These are phyloP conservation scores for Ustulina deusta DNA, from an alignment of 2,329 filamentous ascomycete genomes.

Conservation along the genomic window DNA sequence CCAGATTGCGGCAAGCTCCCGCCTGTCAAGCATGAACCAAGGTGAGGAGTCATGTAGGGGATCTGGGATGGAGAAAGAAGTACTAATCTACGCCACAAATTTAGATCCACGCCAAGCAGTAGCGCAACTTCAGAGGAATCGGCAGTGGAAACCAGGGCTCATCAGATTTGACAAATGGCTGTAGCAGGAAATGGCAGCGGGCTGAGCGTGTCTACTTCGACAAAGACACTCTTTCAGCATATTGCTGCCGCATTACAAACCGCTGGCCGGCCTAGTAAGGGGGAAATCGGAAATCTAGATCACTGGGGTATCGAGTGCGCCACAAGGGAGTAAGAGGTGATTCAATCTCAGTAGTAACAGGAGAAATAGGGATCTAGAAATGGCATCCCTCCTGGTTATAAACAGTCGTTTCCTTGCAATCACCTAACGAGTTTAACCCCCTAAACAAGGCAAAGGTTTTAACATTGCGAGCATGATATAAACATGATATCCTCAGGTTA, in stretches of 20 bases:
- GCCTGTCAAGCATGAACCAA: conserved; percentile 24
- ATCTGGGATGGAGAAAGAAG: not conserved
- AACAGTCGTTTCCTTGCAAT: not conserved
- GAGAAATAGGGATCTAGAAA: not conserved
- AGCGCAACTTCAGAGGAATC: not conserved
- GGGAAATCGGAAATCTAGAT: not conserved
- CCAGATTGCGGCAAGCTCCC: conserved; percentile 25
- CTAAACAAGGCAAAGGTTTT: too few relatives aligned
- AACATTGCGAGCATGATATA: too few relatives aligned
- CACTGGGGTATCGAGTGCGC: too few relatives aligned
- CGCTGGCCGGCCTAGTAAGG: not conserved
- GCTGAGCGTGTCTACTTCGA: not conserved
- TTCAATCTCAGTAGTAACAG: not conserved
- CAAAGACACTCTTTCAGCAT: not conserved
- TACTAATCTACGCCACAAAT: conserved; percentile 8
- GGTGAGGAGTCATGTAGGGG: not conserved
- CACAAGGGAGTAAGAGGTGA: not conserved
- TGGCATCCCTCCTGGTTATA: not conserved
- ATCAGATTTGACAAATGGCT: not conserved
- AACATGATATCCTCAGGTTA: too few relatives aligned
- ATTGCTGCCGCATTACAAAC: not conserved
- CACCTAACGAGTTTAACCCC: too few relatives aligned
- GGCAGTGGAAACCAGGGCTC: not conserved
- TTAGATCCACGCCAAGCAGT: not conserved
- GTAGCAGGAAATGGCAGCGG: not conserved